A percentile compares a stretch with the other conserved stretches of the same genome.
phyloP scores from a whole-genome alignment of 148 eudicot genomes.

The Amaranthus hypochondriacus region DNA sequence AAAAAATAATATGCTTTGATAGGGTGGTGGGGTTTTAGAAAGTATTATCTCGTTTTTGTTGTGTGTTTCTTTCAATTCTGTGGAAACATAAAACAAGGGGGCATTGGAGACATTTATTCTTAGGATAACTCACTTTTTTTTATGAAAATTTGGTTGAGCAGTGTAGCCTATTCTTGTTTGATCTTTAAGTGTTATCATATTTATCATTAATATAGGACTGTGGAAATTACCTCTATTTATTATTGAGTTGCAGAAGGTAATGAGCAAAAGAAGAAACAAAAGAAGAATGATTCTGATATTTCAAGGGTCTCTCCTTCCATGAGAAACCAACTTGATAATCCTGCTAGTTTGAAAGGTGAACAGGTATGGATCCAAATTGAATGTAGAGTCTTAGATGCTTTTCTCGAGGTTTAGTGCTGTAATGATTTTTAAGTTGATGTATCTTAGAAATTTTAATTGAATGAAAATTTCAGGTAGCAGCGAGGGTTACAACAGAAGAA shows the following conservation, averaged over 20 bases:
- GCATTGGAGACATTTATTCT: neutral
- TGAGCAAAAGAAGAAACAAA: slow-evolving; percentile 83
- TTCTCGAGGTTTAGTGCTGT: slow-evolving; percentile 1
- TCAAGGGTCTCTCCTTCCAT: slow-evolving; percentile 62
- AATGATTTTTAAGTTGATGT: slow-evolving; percentile 8
- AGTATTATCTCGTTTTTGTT: no score
- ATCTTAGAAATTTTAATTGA: slow-evolving; percentile 8
- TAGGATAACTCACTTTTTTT: neutral
- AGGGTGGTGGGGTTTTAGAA: no score
- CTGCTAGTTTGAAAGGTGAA: slow-evolving; percentile 88
- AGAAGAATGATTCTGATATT: slow-evolving; percentile 70
- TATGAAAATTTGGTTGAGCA: neutral
- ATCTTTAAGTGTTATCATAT: neutral
- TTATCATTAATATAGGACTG: neutral
- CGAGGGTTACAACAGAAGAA: slow-evolving; percentile 65
- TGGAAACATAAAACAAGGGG: neutral
- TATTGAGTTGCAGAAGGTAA: slow-evolving; percentile 58
- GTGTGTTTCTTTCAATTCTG: neutral
- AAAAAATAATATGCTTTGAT: no score
- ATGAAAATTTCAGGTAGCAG: slow-evolving; percentile 69
- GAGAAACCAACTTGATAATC: slow-evolving; percentile 72
- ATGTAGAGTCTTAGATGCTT: neutral
- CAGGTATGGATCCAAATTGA: slow-evolving; percentile 44
- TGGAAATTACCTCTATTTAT: slow-evolving; percentile 8
- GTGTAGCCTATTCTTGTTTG: neutral